These are phyloP conservation scores for Mycena floridula DNA, from an alignment of 768 basidiomycete genomes.

Conservation along the genomic window DNA sequence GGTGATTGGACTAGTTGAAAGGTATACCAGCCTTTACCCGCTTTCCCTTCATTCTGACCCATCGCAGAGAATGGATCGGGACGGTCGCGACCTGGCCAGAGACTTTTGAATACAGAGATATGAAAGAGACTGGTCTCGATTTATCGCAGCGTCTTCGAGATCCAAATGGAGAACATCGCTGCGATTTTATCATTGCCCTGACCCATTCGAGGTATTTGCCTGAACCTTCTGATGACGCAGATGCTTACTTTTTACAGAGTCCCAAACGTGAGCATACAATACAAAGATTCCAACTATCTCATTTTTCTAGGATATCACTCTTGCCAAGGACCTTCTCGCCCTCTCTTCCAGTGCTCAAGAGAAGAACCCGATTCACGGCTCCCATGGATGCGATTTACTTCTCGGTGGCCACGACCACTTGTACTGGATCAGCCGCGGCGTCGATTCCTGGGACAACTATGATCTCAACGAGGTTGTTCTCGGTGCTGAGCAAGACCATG, in stretches of 20 bases:
- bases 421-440: conserved; percentile 67
- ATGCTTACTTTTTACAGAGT: conserved; percentile 24
- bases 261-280: conserved; percentile 34
- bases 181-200: conserved; percentile 80
- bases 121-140: conserved; percentile 65
- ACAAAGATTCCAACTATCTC: background rate
- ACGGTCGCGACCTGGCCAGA: conserved; percentile 85
- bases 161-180: conserved; percentile 57
- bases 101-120: conserved; percentile 69
- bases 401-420: conserved; percentile 90
- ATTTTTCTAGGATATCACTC: conserved; percentile 52
- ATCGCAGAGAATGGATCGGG: conserved; percentile 75
- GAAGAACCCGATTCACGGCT: conserved; percentile 30
- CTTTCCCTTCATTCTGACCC: background rate
- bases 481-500: conserved; percentile 68
- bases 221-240: background rate
- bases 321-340: conserved; percentile 64
- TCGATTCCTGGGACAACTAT: conserved; percentile 60
- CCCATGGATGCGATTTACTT: conserved; percentile 78
- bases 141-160: conserved; percentile 72
- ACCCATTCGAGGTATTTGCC: conserved; percentile 68
- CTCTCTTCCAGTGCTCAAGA: conserved; percentile 50
- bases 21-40: conserved; percentile 35
- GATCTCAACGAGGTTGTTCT: conserved; percentile 44
- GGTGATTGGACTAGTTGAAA: conserved; percentile 81